These are phyloP conservation scores for Lepidopterella palustris DNA, from an alignment of 495 filamentous ascomycete genomes.

Conservation along the genomic window DNA sequence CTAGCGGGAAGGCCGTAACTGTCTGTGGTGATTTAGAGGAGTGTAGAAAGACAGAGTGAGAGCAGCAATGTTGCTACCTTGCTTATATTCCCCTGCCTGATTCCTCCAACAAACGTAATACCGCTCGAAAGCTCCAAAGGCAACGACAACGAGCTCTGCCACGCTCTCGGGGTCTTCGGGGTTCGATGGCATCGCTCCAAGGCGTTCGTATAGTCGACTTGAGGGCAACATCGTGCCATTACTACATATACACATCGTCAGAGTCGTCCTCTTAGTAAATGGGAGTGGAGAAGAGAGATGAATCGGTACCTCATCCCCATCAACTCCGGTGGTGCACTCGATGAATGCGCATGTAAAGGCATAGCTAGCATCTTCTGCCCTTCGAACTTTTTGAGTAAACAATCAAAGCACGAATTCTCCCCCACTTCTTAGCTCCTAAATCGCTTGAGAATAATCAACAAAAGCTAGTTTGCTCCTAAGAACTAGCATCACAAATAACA, in stretches of 20 bases:
- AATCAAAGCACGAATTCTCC: too few species aligned
- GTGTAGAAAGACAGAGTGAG: neutral
- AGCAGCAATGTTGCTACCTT: slow-evolving; percentile 8
- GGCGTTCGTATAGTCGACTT: slow-evolving; percentile 18
- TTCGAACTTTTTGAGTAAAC: too few species aligned
- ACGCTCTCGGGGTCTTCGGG: slow-evolving; percentile 23
- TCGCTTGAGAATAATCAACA: too few species aligned
- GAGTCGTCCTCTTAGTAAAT: neutral
- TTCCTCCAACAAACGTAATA: slow-evolving; percentile 30
- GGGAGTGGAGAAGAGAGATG: neutral
- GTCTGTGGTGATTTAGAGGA: slow-evolving; percentile 23
- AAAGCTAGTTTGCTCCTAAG: too few species aligned
- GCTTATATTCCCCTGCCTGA: slow-evolving; percentile 18
- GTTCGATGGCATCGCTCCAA: slow-evolving; percentile 20
- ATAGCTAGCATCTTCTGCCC: neutral
- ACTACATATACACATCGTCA: too few species aligned
- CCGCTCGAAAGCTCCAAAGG: slow-evolving; percentile 26
- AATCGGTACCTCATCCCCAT: neutral
- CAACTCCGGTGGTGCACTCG: neutral
- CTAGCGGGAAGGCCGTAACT: slow-evolving; percentile 37
- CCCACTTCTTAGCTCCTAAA: too few species aligned
- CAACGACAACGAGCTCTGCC: slow-evolving; percentile 21
- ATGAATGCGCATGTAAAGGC: neutral
- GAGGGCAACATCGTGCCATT: slow-evolving; percentile 15
- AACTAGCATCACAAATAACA: neutral